These are phyloP conservation scores for Pezicula carpinea DNA, from an alignment of 2,329 filamentous ascomycete species.

Conservation along the genomic window DNA sequence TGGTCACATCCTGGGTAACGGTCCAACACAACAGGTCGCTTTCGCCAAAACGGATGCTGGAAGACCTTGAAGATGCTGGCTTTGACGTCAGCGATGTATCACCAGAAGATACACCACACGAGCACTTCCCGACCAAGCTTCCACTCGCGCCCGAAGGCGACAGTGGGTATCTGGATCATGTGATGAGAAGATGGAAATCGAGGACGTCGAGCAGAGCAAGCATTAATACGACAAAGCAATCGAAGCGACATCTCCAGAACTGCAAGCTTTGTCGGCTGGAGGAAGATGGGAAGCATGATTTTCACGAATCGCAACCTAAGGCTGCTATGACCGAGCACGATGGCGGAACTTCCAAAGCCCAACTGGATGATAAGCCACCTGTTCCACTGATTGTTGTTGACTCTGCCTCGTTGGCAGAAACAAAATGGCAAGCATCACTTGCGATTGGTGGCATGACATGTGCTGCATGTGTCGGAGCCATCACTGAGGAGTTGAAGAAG, in stretches of 20 bases:
- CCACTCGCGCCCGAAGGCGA: constrained; percentile 12
- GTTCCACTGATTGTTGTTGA: constrained; percentile 31
- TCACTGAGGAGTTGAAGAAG: constrained; percentile 42
- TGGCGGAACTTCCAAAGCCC: constrained; percentile 1
- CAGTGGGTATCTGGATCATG: constrained; percentile 23
- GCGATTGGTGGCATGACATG: constrained; percentile 54
- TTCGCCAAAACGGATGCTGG: constrained; percentile 37
- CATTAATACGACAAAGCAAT: constrained; percentile 17
- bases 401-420: constrained; percentile 23
- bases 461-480: constrained; percentile 44
- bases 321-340: not conserved
- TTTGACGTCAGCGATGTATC: constrained; percentile 48
- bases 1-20: constrained; percentile 66
- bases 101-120: constrained; percentile 4
- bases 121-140: not conserved
- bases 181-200: constrained; percentile 17
- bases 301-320: not conserved
- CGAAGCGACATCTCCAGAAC: constrained; percentile 38
- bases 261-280: constrained; percentile 44
- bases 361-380: constrained; percentile 2
- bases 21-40: constrained; percentile 47
- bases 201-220: not conserved
- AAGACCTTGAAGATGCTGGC: constrained; percentile 49
- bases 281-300: constrained; percentile 20
- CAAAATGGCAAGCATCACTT: constrained; percentile 45